These are phyloP conservation scores for Platanthera guangdongensis DNA, from an alignment of 106 monocot species.

Conservation along the genomic window DNA sequence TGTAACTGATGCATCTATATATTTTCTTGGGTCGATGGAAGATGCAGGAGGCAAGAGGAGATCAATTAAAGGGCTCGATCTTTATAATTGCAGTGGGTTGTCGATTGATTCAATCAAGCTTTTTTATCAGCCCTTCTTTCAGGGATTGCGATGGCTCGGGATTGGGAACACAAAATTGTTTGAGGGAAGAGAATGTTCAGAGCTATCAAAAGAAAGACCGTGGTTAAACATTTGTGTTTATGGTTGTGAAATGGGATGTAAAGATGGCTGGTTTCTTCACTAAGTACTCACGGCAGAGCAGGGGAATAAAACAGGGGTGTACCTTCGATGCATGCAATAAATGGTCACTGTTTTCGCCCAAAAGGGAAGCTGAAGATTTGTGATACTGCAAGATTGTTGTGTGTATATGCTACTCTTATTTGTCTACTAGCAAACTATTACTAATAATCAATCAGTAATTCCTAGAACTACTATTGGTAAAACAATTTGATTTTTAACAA, in stretches of 20 bases:
- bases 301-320: too few species aligned
- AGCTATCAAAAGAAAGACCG: constrained; percentile 24
- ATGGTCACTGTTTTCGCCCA: too few species aligned
- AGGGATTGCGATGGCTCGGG: constrained; percentile 68
- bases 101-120: constrained; percentile 29
- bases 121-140: constrained; percentile 38
- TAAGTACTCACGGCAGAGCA: neutral
- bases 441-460: too few species aligned
- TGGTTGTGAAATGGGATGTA: constrained; percentile 83
- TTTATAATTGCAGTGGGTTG: constrained; percentile 48
- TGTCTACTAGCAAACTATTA: too few species aligned
- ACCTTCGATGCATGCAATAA: too few species aligned
- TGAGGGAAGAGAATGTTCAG: constrained; percentile 14
- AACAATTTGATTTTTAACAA: too few species aligned
- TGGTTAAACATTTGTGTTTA: constrained; percentile 31
- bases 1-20: constrained; percentile 52
- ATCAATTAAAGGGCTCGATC: constrained; percentile 61
- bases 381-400: too few species aligned
- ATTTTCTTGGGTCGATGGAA: constrained; percentile 32
- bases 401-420: too few species aligned
- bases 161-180: constrained; percentile 33
- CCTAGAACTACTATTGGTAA: too few species aligned
- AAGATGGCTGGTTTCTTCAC: constrained; percentile 49
- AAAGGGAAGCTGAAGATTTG: too few species aligned
- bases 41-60: constrained; percentile 15